Conservation (phyloP, 176 grass and related monocot species). For the Themeda triandra region DNA sequence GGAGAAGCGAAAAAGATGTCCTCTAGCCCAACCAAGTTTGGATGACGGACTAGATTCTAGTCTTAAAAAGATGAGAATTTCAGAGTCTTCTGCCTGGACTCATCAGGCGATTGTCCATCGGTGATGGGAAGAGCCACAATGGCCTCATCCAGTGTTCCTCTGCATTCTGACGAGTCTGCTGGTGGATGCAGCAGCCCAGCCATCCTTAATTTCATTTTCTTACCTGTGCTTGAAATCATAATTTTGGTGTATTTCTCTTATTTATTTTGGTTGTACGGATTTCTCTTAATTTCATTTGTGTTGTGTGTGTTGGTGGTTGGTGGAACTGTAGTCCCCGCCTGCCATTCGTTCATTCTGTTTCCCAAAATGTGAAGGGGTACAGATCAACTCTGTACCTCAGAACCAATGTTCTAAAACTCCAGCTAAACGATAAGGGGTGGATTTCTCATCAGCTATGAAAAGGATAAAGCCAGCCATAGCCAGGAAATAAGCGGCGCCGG, state of each 20-base stretch:
- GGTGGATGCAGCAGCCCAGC: background rate
- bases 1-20: slow-evolving; percentile 11
- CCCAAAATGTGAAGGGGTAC: no score
- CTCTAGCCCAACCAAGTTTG: background rate
- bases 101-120: background rate
- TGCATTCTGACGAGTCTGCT: background rate
- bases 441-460: no score
- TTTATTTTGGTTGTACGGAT: background rate
- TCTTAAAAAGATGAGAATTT: slow-evolving; percentile 19
- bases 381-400: no score
- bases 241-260: background rate
- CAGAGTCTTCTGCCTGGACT: background rate
- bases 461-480: no score
- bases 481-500: no score
- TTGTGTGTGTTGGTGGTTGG: no score
- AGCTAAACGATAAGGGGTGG: no score
- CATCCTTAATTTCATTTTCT: background rate
- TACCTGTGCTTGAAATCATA: background rate
- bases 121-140: background rate
- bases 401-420: no score
- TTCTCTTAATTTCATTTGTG: no score
- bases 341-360: no score
- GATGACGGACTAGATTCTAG: background rate
- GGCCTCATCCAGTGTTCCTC: background rate
- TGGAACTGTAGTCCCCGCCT: no score